phyloP scores from a whole-genome alignment of 2,329 filamentous ascomycete species.

The Arthrobotrys entomopaga region DNA sequence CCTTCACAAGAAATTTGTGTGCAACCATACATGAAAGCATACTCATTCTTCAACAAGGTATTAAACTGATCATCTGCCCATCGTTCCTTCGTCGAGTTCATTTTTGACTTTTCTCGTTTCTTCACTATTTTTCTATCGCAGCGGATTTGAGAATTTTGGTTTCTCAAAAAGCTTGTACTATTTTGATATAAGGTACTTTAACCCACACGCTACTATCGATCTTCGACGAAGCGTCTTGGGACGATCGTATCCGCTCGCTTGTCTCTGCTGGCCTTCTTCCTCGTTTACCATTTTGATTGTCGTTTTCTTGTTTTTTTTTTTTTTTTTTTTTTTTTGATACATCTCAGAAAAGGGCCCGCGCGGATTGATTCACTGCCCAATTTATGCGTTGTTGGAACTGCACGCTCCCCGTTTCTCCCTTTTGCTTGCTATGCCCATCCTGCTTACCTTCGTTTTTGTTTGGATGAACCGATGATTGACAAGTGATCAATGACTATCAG shows the following conservation, averaged over 20 bases:
- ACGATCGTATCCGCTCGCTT: conserved; percentile 28
- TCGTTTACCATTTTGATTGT: conserved; percentile 8
- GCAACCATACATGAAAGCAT: conserved; percentile 50
- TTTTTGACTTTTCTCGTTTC: conserved; percentile 22
- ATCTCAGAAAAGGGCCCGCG: too few species aligned
- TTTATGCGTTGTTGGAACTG: too few species aligned
- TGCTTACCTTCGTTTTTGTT: not conserved
- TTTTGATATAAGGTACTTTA: conserved; percentile 12
- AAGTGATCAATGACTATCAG: conserved; percentile 23
- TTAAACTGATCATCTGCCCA: conserved; percentile 53
- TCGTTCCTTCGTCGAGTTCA: conserved; percentile 44
- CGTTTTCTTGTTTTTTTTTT: conserved; percentile 23
- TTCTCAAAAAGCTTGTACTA: conserved; percentile 36
- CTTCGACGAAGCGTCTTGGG: conserved; percentile 19
- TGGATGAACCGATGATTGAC: conserved; percentile 19
- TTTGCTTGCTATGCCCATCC: not conserved
- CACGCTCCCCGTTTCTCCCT: not conserved
- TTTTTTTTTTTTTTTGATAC: conserved; percentile 6
- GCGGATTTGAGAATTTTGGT: not conserved
- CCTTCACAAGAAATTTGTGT: conserved; percentile 26
- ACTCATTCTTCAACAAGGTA: conserved; percentile 48
- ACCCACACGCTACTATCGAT: conserved; percentile 21
- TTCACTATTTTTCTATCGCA: not conserved
- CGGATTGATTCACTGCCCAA: too few species aligned
- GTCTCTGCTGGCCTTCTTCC: conserved; percentile 10